Evolutionary conservation across 768 basidiomycete genomes (phyloP), one percentile per base, ranked within the genome.

Genomic region (Cantharellus anzutake): DNA sequence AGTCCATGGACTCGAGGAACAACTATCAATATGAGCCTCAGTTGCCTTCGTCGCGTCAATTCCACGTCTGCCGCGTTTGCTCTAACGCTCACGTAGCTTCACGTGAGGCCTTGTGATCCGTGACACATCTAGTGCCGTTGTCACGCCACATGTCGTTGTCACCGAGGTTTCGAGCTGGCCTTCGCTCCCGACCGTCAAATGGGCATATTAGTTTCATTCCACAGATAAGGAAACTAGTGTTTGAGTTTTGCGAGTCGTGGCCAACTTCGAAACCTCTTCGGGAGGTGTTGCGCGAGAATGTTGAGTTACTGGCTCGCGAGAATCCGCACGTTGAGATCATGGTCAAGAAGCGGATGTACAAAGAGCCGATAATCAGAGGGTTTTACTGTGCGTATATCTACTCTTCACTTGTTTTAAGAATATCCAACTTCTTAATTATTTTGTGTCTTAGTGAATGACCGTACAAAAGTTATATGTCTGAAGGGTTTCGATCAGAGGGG

Each of bases 311-410:
- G 62, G 90, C 90, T 3, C 74, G 74, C 59, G 69, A 76, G 60
- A 81, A 91, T 69, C 86, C 89, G 0, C 83, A 87, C 66, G 84
- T 91, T 62, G 89, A 93, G 69, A 72, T 93, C 60, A 86, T 90
- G 53, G 80, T 92, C 53, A 80, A 77, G 68, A 81, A 86, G 70
- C 75, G 85, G 62, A 78, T 80, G 61, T 77, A 81, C 42, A 79
- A 78, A 62, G 83, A 89, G 64, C 90, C 90, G 51, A 82, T 90
- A 62, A 74, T 84, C 11, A 77, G 90, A 62, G 90, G 86, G 3
- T 83, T 90, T 68, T 93, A 92, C 67, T 73, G 89, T 89, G 56
- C 57, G 78, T 73, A 4, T 42, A 4, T 50, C 41, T 53, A 16
- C 60, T 50, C 11, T 58, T 56, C 3, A 38, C 64, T 51, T 63